Evolutionary conservation across 129 eudicot species (phyloP), one percentile per base, ranked within the genome.

Genomic region (Ambrosia artemisiifolia): DNA sequence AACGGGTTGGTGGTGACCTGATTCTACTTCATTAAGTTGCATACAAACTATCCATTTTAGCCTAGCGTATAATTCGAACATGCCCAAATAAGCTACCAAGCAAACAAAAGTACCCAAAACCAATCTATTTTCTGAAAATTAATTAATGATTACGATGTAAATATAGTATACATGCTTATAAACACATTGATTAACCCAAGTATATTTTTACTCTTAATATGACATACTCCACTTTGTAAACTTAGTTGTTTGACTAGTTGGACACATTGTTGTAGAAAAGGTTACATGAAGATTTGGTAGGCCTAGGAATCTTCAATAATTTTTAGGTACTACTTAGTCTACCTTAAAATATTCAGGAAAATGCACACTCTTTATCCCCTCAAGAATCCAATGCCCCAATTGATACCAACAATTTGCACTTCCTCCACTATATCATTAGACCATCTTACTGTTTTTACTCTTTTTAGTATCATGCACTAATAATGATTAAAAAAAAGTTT

Each of bases 381-480:
- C 50, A 34, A 76, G 82, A 71, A 71, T 71, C 82, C 82, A 61
- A 78, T 78, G 77, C 46, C 73, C 65, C 72, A 63, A 70, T 49
- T 16, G 59, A 70, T 54, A 53, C 47, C 48, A 49, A 18, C 71
- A 78, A 70, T 63, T 49, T 63, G 72, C 77, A 53, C 51, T 63
- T 62, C 71, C 71, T 70, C 65, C 82, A 63, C 67, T 19, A 62
- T 70, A 38, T 48, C 24, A 60, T 49, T 50, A 47, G 51, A 6
- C 63, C 16, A 48, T 69, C 44, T 49, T 69, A 70, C 66, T 50
- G 28, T 19, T 11, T 65, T 74, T 74, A 36, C 71, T 63, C 35
- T 50, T 70, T 50, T 49, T 70, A 63, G 76, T 24, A 77, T 49
- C 70, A 65, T 40, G 66, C 64, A 56, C 59, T 63, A 11, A 7